A percentile compares a stretch with the other conserved stretches of the same genome.
These are phyloP conservation scores for Colletotrichum abscissum DNA, from an alignment of 2,329 filamentous ascomycete species.

Conservation along the genomic window DNA sequence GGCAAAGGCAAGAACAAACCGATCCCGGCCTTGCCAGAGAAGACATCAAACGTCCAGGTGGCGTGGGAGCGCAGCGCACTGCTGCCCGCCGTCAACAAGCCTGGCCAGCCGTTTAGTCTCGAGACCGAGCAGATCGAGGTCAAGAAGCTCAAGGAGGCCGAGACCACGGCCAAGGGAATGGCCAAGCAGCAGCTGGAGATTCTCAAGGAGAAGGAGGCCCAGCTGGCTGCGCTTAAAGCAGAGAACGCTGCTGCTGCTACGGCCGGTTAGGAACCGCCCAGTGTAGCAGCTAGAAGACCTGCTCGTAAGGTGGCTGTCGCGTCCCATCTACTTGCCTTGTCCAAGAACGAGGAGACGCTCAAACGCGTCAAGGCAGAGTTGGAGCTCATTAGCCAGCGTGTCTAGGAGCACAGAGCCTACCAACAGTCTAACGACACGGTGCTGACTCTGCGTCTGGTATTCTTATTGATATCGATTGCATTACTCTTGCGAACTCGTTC, in stretches of 20 bases:
- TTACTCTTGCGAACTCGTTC: neutral
- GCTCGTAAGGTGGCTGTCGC: neutral
- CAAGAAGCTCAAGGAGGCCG: conserved; percentile 71
- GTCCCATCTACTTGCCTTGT: neutral
- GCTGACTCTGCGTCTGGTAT: neutral
- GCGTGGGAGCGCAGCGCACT: conserved; percentile 76
- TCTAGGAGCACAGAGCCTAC: neutral
- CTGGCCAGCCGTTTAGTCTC: conserved; percentile 78
- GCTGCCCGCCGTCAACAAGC: conserved; percentile 75
- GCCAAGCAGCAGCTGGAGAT: conserved; percentile 67
- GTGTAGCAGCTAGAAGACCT: neutral
- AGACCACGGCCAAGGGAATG: conserved; percentile 72
- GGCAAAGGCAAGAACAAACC: conserved; percentile 68
- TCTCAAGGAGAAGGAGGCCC: conserved; percentile 73
- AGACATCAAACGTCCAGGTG: conserved; percentile 43
- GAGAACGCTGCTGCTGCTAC: conserved; percentile 61
- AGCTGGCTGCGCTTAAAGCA: conserved; percentile 70
- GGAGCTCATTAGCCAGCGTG: neutral
- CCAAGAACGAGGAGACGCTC: neutral
- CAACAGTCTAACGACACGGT: neutral
- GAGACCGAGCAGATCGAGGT: conserved; percentile 75
- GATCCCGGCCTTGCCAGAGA: conserved; percentile 41
- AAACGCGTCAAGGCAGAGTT: conserved; percentile 6
- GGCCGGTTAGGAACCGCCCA: conserved; percentile 28
- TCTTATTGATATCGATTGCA: neutral